Percentiles rank a stretch among this genome's conserved stretches.
Evolutionary conservation across 2,329 filamentous ascomycete genomes (phyloP).

Genomic region (Calonectria hawksworthii): DNA sequence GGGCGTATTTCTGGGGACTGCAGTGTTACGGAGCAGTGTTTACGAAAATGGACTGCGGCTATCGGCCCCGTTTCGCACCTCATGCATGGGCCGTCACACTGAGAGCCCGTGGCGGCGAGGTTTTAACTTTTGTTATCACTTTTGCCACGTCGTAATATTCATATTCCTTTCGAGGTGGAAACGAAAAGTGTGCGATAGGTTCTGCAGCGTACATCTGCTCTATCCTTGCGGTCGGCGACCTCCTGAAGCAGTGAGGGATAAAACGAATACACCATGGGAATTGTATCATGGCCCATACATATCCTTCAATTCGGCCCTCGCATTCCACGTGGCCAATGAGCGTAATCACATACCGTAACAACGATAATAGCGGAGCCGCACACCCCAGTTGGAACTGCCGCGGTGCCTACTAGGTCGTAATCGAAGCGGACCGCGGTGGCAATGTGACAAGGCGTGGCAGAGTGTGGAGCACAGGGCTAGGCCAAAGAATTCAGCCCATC

Average conservation of each 20-base stretch:
- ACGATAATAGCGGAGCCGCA: background rate
- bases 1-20: background rate
- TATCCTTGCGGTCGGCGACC: background rate
- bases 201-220: background rate
- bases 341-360: background rate
- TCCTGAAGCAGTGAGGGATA: background rate
- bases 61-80: background rate
- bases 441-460: background rate
- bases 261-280: background rate
- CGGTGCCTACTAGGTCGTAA: background rate
- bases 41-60: background rate
- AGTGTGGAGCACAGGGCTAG: background rate
- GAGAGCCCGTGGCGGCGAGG: background rate
- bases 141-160: background rate
- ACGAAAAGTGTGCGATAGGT: background rate
- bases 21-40: background rate
- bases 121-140: background rate
- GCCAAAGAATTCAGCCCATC: background rate
- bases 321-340: background rate
- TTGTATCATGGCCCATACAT: background rate
- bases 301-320: background rate
- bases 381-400: background rate
- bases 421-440: background rate
- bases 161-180: background rate
- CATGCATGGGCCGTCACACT: slow-evolving; percentile 6